Evolutionary conservation across 2,329 filamentous ascomycete species (phyloP).

Genomic region (Aspergillus novoparasiticus): DNA sequence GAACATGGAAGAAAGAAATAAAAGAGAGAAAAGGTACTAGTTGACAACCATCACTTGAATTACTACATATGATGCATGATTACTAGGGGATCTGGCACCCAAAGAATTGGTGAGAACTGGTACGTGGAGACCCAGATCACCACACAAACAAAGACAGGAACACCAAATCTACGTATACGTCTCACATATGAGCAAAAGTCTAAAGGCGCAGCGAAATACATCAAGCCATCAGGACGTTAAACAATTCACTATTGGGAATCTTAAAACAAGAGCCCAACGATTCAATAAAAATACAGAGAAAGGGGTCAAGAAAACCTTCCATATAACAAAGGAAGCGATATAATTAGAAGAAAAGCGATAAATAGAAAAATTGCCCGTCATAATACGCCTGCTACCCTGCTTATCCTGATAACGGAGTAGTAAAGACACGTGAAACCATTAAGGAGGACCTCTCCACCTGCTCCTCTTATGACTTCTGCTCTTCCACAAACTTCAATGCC

Average conservation of each 20-base stretch:
- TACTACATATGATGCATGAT: too few relatives aligned
- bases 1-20: too few relatives aligned
- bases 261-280: neutral
- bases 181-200: neutral
- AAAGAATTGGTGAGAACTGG: too few relatives aligned
- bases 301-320: neutral
- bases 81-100: too few relatives aligned
- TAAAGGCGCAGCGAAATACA: neutral
- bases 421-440: constrained; percentile 5
- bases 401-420: constrained; percentile 15
- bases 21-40: too few relatives aligned
- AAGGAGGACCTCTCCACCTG: neutral
- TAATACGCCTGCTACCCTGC: constrained; percentile 18
- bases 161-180: too few relatives aligned
- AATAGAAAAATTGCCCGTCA: constrained; percentile 10
- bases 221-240: neutral
- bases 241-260: neutral
- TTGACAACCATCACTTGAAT: too few relatives aligned
- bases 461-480: constrained; percentile 60
- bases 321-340: constrained; percentile 3
- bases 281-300: neutral
- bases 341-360: constrained; percentile 3
- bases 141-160: too few relatives aligned
- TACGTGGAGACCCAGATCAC: too few relatives aligned
- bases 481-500: constrained; percentile 91